Percentiles rank a stretch among this genome's conserved stretches.
Conservation (phyloP, 78 protist species). For the Cavenderia fasciculata region DNA sequence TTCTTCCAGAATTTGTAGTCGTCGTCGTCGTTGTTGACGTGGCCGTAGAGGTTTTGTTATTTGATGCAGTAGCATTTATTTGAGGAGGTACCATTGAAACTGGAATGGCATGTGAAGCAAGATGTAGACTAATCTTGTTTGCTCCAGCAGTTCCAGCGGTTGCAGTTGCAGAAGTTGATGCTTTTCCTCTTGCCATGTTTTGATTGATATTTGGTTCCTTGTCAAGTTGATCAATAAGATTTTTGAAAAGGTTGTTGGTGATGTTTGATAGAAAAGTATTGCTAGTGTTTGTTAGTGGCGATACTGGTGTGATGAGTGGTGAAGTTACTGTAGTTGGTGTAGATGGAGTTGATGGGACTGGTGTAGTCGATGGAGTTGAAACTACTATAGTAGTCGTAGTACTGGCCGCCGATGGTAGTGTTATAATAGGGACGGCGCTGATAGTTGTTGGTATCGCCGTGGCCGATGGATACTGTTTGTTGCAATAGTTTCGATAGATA, state of each 20-base stretch:
- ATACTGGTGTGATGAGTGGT: no score
- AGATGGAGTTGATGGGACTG: no score
- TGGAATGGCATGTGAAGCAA: slow-evolving; percentile 25
- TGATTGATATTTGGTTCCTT: slow-evolving; percentile 3
- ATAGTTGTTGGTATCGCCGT: no score
- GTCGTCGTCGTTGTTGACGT: not conserved
- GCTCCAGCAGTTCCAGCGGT: not conserved
- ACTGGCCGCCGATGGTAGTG: no score
- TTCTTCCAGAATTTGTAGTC: not conserved
- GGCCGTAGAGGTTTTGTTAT: not conserved
- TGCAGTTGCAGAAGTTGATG: not conserved
- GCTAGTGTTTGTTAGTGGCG: not conserved
- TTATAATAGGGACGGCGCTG: no score
- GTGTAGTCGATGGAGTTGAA: no score
- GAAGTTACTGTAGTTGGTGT: no score
- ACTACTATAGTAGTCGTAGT: no score
- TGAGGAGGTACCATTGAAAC: not conserved
- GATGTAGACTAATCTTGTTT: slow-evolving; percentile 13
- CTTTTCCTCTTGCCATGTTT: not conserved
- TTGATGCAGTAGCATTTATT: not conserved
- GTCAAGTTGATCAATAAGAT: slow-evolving; percentile 18
- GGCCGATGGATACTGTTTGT: no score
- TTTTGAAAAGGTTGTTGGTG: slow-evolving; percentile 4
- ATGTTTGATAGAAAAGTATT: slow-evolving; percentile 27
- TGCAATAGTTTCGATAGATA: slow-evolving; percentile 35